Evolutionary conservation across 768 basidiomycete species (phyloP).

Genomic region (Serendipita vermifera): DNA sequence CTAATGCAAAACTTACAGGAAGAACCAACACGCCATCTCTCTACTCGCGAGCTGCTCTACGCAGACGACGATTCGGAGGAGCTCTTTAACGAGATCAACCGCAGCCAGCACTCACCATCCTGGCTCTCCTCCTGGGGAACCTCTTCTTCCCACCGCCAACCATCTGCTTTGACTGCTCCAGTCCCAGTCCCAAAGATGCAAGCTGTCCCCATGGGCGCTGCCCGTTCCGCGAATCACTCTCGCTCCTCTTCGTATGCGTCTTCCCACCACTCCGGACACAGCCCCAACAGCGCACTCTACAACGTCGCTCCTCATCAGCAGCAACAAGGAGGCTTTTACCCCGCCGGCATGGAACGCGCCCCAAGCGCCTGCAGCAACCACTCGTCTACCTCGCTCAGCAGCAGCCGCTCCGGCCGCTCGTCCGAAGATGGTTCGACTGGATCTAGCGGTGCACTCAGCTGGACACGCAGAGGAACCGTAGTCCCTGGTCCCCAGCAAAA

Average conservation of each 20-base stretch:
- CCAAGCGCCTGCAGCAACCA: neutral
- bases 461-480: slow-evolving; percentile 1
- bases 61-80: slow-evolving; percentile 7
- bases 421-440: slow-evolving; percentile 3
- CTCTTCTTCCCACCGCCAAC: neutral
- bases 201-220: neutral
- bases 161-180: neutral
- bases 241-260: neutral
- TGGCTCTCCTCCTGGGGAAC: slow-evolving; percentile 1
- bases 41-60: slow-evolving; percentile 1
- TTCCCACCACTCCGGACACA: neutral
- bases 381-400: neutral
- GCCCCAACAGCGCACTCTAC: neutral
- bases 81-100: slow-evolving; percentile 6
- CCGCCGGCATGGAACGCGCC: slow-evolving; percentile 5
- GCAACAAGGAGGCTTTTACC: neutral
- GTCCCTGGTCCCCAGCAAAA: neutral
- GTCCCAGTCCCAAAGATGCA: neutral
- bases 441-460: neutral
- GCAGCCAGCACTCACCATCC: slow-evolving; percentile 1
- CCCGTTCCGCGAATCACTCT: neutral
- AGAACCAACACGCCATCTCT: neutral
- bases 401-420: neutral
- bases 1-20: neutral
- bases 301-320: too few relatives aligned